phyloP scores from a whole-genome alignment of 345 rosid species.

The Mercurialis annua region DNA sequence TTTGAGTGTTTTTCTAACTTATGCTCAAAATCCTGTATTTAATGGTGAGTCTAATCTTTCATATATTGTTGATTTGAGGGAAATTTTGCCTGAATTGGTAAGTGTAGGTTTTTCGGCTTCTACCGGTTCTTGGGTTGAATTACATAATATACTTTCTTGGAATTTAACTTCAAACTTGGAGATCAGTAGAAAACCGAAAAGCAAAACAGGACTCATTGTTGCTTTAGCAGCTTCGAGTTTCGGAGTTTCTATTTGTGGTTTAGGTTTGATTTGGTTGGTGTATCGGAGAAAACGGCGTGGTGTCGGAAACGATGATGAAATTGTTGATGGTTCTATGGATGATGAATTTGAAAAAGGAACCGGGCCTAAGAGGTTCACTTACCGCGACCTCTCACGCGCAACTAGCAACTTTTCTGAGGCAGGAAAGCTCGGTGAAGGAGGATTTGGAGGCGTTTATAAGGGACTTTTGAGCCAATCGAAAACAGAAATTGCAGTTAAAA shows the following conservation, averaged over 20 bases:
- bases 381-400: slow-evolving; percentile 18
- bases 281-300: slow-evolving; percentile 1
- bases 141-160: slow-evolving; percentile 19
- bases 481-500: slow-evolving; percentile 22
- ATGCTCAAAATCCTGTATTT: slow-evolving; percentile 27
- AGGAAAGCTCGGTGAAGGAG: slow-evolving; percentile 30
- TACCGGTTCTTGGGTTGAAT: slow-evolving; percentile 17
- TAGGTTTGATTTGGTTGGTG: neutral
- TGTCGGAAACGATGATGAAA: neutral
- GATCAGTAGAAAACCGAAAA: neutral
- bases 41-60: slow-evolving; percentile 16
- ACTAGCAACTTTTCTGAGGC: slow-evolving; percentile 14
- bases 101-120: slow-evolving; percentile 28
- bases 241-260: slow-evolving; percentile 4
- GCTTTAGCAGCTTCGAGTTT: slow-evolving; percentile 17
- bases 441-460: slow-evolving; percentile 32
- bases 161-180: slow-evolving; percentile 20
- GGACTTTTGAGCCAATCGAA: slow-evolving; percentile 15
- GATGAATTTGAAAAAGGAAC: slow-evolving; percentile 26
- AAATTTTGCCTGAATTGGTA: slow-evolving; percentile 18
- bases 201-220: slow-evolving; percentile 2
- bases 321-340: slow-evolving; percentile 16
- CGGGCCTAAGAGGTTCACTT: slow-evolving; percentile 27
- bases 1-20: slow-evolving; percentile 46
- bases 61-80: slow-evolving; percentile 11